Base-by-base conservation (phyloP, 495 filamentous ascomycete genomes). In the Letharia lupina region DNA sequence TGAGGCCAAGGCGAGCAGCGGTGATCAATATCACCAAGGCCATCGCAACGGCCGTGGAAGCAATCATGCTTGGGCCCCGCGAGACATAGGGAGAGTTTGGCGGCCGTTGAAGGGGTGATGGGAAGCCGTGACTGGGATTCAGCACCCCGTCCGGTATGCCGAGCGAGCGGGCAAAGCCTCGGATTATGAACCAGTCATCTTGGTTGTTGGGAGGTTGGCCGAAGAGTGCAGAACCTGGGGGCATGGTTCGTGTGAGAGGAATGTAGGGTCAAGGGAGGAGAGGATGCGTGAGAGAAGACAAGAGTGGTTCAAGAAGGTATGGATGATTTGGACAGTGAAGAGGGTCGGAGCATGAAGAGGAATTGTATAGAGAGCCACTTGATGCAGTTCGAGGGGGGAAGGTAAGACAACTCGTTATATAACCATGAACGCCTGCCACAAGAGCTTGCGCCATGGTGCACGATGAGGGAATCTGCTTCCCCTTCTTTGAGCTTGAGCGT, bases 151-250 rank as follows among this genome's bases (percentile, higher is more conserved):
- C 60, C 7, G 66, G 60, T 15, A 68, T 40, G 15, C 58, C 56
- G 11, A 35, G 4, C 11, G 28, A 23, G 0, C 61, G 52, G 9
- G 50, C 20, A 12, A 61, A 58, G 37, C 61, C 64, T n/a, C 48
- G 31, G 50, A 69, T 50, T 31, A 71, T 60, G 23, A 33, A 63
- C 28, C 50, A 67, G 50, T 71, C 70, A 48, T 64, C 37, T 18
- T 70, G 40, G 18, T 60, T 71, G 37, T 35, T 44, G 20, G 68
- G 68, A 3, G 68, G 67, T 37, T 69, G 54, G 28, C 68, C 68
- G 42, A 69, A 13, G 16, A 71, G 52, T 1, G 70, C 70, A 2
- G 68, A 71, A 13, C 6, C 6, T 11, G 62, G 33, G 16, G 65
- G n/a, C 44, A 45, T 62, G 61, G 33, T 35, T 28, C 10, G 47